Conservation (phyloP, 768 basidiomycete species). For the Hygrophorus pudorinus region DNA sequence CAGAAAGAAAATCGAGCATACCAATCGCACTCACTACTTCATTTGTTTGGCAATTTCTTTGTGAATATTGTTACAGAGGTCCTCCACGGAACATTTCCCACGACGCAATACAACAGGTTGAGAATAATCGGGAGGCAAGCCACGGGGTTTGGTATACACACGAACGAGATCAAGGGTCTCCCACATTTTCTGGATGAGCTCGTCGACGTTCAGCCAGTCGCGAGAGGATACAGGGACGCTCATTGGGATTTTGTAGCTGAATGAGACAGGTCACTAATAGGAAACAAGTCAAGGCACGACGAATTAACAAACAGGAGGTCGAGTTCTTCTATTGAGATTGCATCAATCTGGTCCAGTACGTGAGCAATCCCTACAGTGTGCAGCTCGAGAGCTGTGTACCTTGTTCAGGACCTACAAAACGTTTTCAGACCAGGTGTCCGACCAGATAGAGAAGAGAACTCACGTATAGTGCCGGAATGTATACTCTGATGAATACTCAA, state of each 20-base stretch:
- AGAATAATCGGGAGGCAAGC: slow-evolving; percentile 82
- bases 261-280: slow-evolving; percentile 1
- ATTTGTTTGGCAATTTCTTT: slow-evolving; percentile 97
- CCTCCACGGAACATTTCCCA: slow-evolving; percentile 61
- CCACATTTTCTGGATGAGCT: slow-evolving; percentile 92
- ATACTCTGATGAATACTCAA: slow-evolving; percentile 47
- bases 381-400: slow-evolving; percentile 27
- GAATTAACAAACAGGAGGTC: slow-evolving; percentile 60
- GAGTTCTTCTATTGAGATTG: slow-evolving; percentile 96
- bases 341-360: slow-evolving; percentile 63
- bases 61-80: slow-evolving; percentile 90
- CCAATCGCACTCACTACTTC: slow-evolving; percentile 66
- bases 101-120: slow-evolving; percentile 80
- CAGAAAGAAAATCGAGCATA: neutral
- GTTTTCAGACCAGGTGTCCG: slow-evolving; percentile 1
- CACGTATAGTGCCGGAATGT: slow-evolving; percentile 88
- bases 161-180: slow-evolving; percentile 84
- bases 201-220: slow-evolving; percentile 96
- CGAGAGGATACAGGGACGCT: slow-evolving; percentile 91
- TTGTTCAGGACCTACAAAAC: slow-evolving; percentile 66
- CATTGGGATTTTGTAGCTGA: slow-evolving; percentile 84
- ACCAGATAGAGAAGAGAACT: slow-evolving; percentile 16
- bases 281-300: neutral
- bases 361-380: slow-evolving; percentile 5
- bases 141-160: slow-evolving; percentile 94